Conservation (phyloP, 2,329 filamentous ascomycete species). For the Trichophyton schoenleinii region DNA sequence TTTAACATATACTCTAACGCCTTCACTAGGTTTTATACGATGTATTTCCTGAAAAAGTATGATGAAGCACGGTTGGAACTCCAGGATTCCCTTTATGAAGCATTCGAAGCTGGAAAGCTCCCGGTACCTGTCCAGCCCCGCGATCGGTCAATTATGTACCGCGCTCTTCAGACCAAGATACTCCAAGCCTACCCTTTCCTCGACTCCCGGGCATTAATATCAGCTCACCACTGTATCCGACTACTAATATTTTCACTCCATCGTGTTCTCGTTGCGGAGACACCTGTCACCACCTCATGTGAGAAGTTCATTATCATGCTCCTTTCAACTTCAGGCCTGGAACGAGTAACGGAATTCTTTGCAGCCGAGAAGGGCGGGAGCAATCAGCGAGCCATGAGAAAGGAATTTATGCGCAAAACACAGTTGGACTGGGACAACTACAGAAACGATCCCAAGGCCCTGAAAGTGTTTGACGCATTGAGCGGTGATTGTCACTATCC, state of each 20-base stretch:
- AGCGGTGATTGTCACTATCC: constrained; percentile 19
- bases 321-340: constrained; percentile 28
- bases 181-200: constrained; percentile 30
- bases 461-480: constrained; percentile 23
- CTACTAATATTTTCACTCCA: constrained; percentile 29
- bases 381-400: constrained; percentile 29
- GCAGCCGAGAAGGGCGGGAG: constrained; percentile 34
- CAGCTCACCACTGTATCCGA: constrained; percentile 32
- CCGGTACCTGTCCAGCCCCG: constrained; percentile 26
- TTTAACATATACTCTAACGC: neutral
- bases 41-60: constrained; percentile 33
- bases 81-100: constrained; percentile 25
- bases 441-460: constrained; percentile 28
- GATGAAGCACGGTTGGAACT: constrained; percentile 26
- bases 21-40: constrained; percentile 26
- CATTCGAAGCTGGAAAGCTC: constrained; percentile 28
- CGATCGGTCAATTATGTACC: constrained; percentile 26
- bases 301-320: constrained; percentile 32
- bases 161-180: constrained; percentile 26
- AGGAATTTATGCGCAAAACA: constrained; percentile 34
- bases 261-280: constrained; percentile 26
- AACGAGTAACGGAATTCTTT: constrained; percentile 31
- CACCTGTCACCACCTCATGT: constrained; percentile 18
- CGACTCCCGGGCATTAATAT: constrained; percentile 27
- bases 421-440: constrained; percentile 27